Base-by-base conservation (phyloP, 2,329 filamentous ascomycete species). In the Aureobasidium mangrovei region DNA sequence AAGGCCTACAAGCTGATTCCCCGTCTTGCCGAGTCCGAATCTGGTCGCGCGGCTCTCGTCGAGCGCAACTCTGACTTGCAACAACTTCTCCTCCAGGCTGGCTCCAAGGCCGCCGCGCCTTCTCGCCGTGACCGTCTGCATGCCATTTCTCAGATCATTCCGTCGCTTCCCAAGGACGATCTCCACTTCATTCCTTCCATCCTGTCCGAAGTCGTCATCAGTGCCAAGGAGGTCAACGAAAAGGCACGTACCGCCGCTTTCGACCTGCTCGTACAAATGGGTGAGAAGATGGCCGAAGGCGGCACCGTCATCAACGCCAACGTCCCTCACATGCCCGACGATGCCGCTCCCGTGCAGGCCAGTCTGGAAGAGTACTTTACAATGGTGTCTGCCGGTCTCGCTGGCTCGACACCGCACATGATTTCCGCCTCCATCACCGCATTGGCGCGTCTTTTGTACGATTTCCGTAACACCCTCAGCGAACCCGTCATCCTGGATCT, bases 1-100 rank as follows among this genome's bases (percentile, higher is more conserved):
- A 98, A 98, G 73, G 91, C 93, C 0, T 98, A 98, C 76, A 97
- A 97, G 75, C 80, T 98, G 49, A 94, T 98, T 48, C 91, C 93
- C 3, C 85, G 93, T 53, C 80, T 98, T 39, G 85, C 88, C 1
- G 85, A 88, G 60, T 95, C 91, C 1, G 81, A 87, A 33, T 80
- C 79, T 46, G 93, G 93, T 43, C 82, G 80, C 61, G 72, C 76
- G n/a, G 91, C 91, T 3, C 78, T 98, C 2, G 70, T 78, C 59
- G 84, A 91, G 64, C 83, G 91, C 53, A 88, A 82, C 61, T 70
- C 71, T 0, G 90, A 96, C 64, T 75, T 98, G 24, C 91, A 96
- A 70, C 71, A 80, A n/a, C 76, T 98, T 46, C 76, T 98, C 36
- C 71, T 97, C 29, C 76, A 79, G 2, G 91, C 88, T 58, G 79